Base-by-base conservation (phyloP, 1,139 yeast species). In the Scheffersomyces insectosa region DNA sequence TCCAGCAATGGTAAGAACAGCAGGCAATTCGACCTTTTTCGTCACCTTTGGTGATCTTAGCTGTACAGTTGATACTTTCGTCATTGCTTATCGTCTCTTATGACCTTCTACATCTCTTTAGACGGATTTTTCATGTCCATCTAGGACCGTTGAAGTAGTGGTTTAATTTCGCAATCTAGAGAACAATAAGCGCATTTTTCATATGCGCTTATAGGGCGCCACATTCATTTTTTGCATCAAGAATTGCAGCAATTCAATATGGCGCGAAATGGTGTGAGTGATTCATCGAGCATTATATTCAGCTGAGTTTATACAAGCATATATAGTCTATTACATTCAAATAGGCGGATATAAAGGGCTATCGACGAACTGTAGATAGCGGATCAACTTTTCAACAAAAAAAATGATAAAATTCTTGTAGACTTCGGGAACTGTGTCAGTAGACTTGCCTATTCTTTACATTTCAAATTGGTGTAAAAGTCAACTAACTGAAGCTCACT, bases 401-500 rank as follows among this genome's bases (percentile, higher is more conserved):
- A 16, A 16, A 20, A 6, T 3, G 23, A 3, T 5, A 20, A 52
- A 36, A 36, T 55, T 38, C 32, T 30, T 11, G 33, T 34, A 15
- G 58, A 54, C n/a, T 31, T 54, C 10, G 56, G 56, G 4, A 45
- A 43, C n/a, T 55, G 54, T 15, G 45, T 40, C 42, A 43, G 49
- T 36, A 3, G 35, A 28, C 3, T 32, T 11, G 3, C 8, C 8
- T 34, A 20, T 7, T 16, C 20, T 7, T 20, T 20, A 20, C 2
- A 3, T 20, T 47, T 45, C 43, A 58, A 43, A n/a, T 46, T 50
- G 11, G 71, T 60, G 59, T 89, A 90, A 51, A 80, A 79, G 9
- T 80, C 77, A 39, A 91, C 83, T 54, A 93, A 75, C 38, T 79
- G 84, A 43, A 80, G 70, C 64, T 93, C 99, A 40, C 90, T 87